These are phyloP conservation scores for Metroxylon sagu DNA, from an alignment of 176 grass and related monocot species.

Conservation along the genomic window DNA sequence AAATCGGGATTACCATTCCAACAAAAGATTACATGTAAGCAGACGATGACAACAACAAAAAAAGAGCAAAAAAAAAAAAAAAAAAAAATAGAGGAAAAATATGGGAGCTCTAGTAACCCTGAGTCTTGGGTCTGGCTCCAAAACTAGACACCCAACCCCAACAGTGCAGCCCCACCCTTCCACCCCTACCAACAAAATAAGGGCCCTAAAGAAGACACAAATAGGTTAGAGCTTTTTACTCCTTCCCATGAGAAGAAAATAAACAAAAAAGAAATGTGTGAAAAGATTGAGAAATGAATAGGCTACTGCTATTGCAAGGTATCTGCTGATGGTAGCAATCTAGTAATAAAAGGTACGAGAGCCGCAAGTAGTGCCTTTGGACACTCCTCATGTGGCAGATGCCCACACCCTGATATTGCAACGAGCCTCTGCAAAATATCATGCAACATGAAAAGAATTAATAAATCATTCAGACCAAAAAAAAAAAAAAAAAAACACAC, in stretches of 20 bases:
- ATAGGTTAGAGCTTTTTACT: conserved; percentile 26
- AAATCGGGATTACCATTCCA: conserved; percentile 22
- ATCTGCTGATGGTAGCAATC: conserved; percentile 52
- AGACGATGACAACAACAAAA: background rate
- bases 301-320: conserved; percentile 55
- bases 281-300: conserved; percentile 7
- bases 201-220: background rate
- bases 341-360: conserved; percentile 78
- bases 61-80: background rate
- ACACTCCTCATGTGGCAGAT: conserved; percentile 96
- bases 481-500: too few species aligned
- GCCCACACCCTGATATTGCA: conserved; percentile 81
- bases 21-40: conserved; percentile 28
- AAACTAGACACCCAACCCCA: conserved; percentile 35
- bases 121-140: conserved; percentile 70
- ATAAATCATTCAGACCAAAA: too few species aligned
- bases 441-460: too few species aligned
- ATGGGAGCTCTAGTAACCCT: conserved; percentile 82
- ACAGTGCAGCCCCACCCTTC: conserved; percentile 9
- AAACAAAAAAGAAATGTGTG: conserved; percentile 4
- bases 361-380: conserved; percentile 82
- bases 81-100: conserved; percentile 31
- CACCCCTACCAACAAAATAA: conserved; percentile 8
- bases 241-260: conserved; percentile 13
- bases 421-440: conserved; percentile 57